Conservation (phyloP, 108 stramenopile species). For the Chaetoceros muelleri region DNA sequence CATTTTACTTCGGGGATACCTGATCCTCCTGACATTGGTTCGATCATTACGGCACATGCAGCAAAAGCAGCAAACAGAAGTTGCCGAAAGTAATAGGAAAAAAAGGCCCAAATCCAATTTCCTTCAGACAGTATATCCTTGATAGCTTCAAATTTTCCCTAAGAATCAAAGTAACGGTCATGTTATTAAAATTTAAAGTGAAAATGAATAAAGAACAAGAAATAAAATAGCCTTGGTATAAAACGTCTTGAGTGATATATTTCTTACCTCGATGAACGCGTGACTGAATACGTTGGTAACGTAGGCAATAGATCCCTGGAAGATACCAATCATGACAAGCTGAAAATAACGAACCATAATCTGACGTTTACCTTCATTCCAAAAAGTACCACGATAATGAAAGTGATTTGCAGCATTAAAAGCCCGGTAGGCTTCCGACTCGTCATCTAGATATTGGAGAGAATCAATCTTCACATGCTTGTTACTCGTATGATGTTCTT, state of each 20-base stretch:
- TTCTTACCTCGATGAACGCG: slow-evolving; percentile 17
- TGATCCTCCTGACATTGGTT: slow-evolving; percentile 43
- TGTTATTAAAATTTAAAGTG: neutral
- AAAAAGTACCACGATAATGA: slow-evolving; percentile 17
- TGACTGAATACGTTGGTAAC: slow-evolving; percentile 11
- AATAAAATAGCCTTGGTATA: neutral
- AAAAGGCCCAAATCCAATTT: slow-evolving; percentile 6
- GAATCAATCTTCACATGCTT: slow-evolving; percentile 12
- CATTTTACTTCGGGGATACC: slow-evolving; percentile 76
- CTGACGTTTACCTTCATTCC: slow-evolving; percentile 28
- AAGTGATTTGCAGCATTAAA: slow-evolving; percentile 18
- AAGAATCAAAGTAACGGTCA: no score
- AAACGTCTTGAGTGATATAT: neutral
- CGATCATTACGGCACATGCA: slow-evolving; percentile 14
- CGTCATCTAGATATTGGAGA: slow-evolving; percentile 19
- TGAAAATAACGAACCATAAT: slow-evolving; percentile 10
- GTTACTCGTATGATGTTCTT: neutral
- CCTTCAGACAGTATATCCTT: slow-evolving; percentile 9
- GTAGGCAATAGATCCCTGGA: slow-evolving; percentile 28
- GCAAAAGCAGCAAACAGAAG: slow-evolving; percentile 18
- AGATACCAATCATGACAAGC: slow-evolving; percentile 16
- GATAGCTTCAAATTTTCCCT: slow-evolving; percentile 17
- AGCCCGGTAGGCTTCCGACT: slow-evolving; percentile 30
- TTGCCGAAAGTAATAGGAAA: slow-evolving; percentile 11
- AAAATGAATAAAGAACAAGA: slow-evolving; percentile 1